Base-by-base conservation (phyloP, 345 rosid species). In the Dimocarpus longan region DNA sequence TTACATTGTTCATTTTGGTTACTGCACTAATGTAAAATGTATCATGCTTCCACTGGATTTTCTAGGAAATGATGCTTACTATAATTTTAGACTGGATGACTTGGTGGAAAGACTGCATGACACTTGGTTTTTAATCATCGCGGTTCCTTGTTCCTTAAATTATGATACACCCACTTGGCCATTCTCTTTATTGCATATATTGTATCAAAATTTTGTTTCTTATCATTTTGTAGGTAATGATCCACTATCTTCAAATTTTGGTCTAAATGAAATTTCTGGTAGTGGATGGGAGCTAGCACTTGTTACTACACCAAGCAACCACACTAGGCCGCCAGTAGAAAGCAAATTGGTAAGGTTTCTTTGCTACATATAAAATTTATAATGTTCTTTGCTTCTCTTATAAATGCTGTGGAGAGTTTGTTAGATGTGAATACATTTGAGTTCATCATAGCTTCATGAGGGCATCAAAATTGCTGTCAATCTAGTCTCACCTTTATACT, bases 271-370 rank as follows among this genome's bases (percentile, higher is more conserved):
- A 70, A 85, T 92, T 1, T 84, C 88, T 73, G 91, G 92, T 78
- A 79, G 82, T 9, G 99, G 99, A 62, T 96, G 99, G 99, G 99
- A 96, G 83, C 90, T 96, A 68, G 92, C 99, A n/a, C 87, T 96
- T 57, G 95, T 94, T 78, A 88, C 97, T 52, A 74, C 97, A 39
- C 95, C 92, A 9, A 88, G 85, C 85, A 89, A 84, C 86, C 79
- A 86, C 46, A 68, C 77, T 13, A 73, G 80, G 76, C 89, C 76
- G 5, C 48, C 64, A 0, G 46, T 66, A 18, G 88, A 89, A 57
- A 88, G 72, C 81, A 89, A 91, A 80, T 70, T 95, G 82, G 98
- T 95, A 73, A 80, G 91, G 81, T 66, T 70, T 64, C 2, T 54
- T 56, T 32, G 9, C 46, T 32, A 19, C 63, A 22, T 10, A 4